phyloP scores from a whole-genome alignment of 805 yeast species.

The Saccharomyces paradoxus region DNA sequence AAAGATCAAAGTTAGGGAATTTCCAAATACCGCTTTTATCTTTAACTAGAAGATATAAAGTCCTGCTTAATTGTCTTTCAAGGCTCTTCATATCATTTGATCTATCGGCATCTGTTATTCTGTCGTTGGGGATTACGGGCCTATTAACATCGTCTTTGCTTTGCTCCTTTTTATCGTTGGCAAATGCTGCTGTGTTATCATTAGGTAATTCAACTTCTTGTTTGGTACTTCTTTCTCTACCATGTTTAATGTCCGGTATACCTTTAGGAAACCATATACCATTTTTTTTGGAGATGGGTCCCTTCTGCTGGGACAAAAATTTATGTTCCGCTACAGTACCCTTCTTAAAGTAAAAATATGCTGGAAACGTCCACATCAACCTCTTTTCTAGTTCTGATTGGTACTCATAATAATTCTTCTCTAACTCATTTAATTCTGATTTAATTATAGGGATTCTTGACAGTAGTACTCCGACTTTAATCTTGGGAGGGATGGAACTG shows the following conservation, averaged over 20 bases:
- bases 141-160: conserved; percentile 53
- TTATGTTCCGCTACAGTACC: conserved; percentile 85
- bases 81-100: conserved; percentile 53
- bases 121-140: conserved; percentile 60
- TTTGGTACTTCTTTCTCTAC: conserved; percentile 79
- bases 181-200: conserved; percentile 34
- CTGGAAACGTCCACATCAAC: conserved; percentile 96
- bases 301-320: conserved; percentile 64
- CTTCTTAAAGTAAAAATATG: conserved; percentile 79
- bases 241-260: conserved; percentile 74
- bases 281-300: conserved; percentile 65
- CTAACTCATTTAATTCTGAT: conserved; percentile 65
- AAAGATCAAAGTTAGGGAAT: conserved; percentile 62
- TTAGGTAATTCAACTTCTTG: conserved; percentile 74
- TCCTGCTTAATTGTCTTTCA: conserved; percentile 71
- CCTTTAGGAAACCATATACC: conserved; percentile 78
- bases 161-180: conserved; percentile 26
- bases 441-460: conserved; percentile 82
- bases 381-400: conserved; percentile 82
- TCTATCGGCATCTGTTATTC: conserved; percentile 72
- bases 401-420: conserved; percentile 66
- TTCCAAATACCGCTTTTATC: conserved; percentile 47
- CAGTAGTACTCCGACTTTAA: conserved; percentile 52
- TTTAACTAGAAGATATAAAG: conserved; percentile 68
- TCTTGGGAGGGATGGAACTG: conserved; percentile 11